Conservation (phyloP, 2,329 filamentous ascomycete species). For the Basipetospora sp. region DNA sequence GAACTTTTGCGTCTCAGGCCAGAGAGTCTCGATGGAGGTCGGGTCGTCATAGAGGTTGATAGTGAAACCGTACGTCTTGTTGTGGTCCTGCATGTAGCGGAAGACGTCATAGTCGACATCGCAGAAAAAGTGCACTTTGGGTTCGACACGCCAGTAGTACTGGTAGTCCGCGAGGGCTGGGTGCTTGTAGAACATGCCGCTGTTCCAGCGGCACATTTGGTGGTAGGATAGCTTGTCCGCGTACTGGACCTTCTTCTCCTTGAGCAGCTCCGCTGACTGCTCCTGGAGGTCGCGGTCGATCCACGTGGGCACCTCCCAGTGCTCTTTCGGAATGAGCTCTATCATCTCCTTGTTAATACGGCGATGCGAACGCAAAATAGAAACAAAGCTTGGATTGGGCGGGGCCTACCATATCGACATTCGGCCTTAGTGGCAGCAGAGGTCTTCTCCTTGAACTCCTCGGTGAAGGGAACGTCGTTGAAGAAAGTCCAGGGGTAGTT, state of each 20-base stretch:
- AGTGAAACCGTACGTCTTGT: constrained; percentile 98
- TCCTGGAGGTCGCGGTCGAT: constrained; percentile 76
- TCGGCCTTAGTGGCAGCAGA: constrained; percentile 74
- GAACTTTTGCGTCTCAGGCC: constrained; percentile 93
- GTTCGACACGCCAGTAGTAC: constrained; percentile 98
- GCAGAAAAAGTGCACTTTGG: constrained; percentile 98
- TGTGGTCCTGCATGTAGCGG: constrained; percentile 92
- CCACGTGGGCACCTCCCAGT: constrained; percentile 86
- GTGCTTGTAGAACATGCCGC: constrained; percentile 93
- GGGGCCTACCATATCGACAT: constrained; percentile 61
- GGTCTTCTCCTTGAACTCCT: constrained; percentile 81
- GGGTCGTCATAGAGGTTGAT: constrained; percentile 93
- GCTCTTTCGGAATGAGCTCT: constrained; percentile 85
- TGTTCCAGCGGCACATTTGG: constrained; percentile 99
- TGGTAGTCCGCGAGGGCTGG: constrained; percentile 66
- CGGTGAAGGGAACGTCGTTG: constrained; percentile 85
- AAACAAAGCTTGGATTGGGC: background rate
- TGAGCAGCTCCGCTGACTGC: constrained; percentile 69
- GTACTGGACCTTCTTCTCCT: constrained; percentile 81
- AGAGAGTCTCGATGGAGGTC: constrained; percentile 69
- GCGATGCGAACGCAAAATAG: background rate
- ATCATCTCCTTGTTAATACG: constrained; percentile 9
- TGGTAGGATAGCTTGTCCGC: constrained; percentile 81
- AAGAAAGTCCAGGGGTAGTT: constrained; percentile 99
- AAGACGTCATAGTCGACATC: constrained; percentile 98